These are phyloP conservation scores for Nitzschia putrida DNA, from an alignment of 108 stramenopile species.

Conservation along the genomic window DNA sequence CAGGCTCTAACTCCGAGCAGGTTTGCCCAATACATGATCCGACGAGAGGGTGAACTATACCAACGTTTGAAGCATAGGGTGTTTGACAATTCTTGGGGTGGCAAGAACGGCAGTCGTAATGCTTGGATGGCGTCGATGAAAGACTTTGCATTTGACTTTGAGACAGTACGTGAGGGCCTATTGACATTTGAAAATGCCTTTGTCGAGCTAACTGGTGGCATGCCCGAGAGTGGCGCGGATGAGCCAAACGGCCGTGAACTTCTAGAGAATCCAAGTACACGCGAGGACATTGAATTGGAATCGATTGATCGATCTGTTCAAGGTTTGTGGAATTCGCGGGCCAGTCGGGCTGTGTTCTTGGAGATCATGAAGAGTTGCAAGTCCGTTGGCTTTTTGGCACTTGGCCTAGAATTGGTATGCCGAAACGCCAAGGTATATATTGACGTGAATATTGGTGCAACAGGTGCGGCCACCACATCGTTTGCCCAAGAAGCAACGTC, in stretches of 20 bases:
- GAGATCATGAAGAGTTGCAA: constrained; percentile 63
- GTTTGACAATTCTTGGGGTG: constrained; percentile 85
- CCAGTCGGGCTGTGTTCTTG: constrained; percentile 68
- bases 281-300: constrained; percentile 83
- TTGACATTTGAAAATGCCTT: constrained; percentile 81
- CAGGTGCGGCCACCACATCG: neutral
- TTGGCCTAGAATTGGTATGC: constrained; percentile 77
- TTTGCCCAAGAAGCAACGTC: neutral
- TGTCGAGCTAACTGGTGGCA: constrained; percentile 68
- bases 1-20: constrained; percentile 62
- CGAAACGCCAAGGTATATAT: constrained; percentile 66
- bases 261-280: constrained; percentile 53
- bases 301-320: constrained; percentile 64
- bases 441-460: constrained; percentile 37
- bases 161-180: constrained; percentile 65
- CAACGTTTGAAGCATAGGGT: constrained; percentile 64
- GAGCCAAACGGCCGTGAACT: constrained; percentile 49
- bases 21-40: constrained; percentile 78
- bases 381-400: constrained; percentile 68
- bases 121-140: constrained; percentile 81
- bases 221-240: constrained; percentile 24
- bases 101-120: constrained; percentile 73
- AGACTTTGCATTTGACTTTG: constrained; percentile 71
- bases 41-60: constrained; percentile 78
- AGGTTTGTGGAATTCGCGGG: constrained; percentile 74